These are phyloP conservation scores for Fusarium tupiense DNA, from an alignment of 2,329 filamentous ascomycete genomes.

Conservation along the genomic window DNA sequence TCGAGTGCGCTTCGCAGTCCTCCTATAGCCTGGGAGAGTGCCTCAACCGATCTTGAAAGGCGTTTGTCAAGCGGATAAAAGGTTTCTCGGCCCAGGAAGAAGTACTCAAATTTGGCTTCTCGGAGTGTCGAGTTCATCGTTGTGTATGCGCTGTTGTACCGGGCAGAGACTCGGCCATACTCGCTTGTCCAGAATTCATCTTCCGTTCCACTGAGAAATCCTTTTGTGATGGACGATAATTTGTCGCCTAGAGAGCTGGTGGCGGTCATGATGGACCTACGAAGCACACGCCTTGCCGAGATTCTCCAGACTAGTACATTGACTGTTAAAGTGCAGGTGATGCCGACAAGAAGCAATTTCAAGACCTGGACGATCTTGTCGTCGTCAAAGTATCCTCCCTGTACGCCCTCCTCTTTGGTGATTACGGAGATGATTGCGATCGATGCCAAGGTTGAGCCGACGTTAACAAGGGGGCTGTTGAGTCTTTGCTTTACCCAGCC, in stretches of 20 bases:
- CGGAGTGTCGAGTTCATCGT: constrained; percentile 79
- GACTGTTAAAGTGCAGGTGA: constrained; percentile 74
- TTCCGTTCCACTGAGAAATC: constrained; percentile 85
- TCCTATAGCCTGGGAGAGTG: constrained; percentile 86
- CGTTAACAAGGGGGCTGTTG: constrained; percentile 82
- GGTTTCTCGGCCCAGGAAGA: constrained; percentile 79
- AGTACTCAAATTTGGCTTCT: constrained; percentile 92
- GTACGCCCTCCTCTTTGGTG: constrained; percentile 90
- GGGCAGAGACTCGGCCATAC: constrained; percentile 69
- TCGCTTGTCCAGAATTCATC: constrained; percentile 75
- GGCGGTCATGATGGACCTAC: constrained; percentile 75
- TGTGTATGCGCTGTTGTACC: constrained; percentile 74
- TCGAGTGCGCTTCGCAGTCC: constrained; percentile 89
- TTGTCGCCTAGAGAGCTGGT: constrained; percentile 83
- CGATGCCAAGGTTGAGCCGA: constrained; percentile 85
- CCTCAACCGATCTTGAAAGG: constrained; percentile 85
- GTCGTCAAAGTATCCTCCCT: constrained; percentile 82
- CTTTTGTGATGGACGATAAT: constrained; percentile 81
- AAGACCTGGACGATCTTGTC: constrained; percentile 84
- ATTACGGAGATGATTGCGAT: constrained; percentile 90
- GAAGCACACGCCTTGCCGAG: constrained; percentile 78
- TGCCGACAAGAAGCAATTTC: constrained; percentile 85
- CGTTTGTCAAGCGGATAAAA: constrained; percentile 82
- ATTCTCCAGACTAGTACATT: constrained; percentile 82
- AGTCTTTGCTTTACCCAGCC: constrained; percentile 87